Evolutionary conservation across 2,329 filamentous ascomycete genomes (phyloP).

Genomic region (Trichothecium sympodiale): DNA sequence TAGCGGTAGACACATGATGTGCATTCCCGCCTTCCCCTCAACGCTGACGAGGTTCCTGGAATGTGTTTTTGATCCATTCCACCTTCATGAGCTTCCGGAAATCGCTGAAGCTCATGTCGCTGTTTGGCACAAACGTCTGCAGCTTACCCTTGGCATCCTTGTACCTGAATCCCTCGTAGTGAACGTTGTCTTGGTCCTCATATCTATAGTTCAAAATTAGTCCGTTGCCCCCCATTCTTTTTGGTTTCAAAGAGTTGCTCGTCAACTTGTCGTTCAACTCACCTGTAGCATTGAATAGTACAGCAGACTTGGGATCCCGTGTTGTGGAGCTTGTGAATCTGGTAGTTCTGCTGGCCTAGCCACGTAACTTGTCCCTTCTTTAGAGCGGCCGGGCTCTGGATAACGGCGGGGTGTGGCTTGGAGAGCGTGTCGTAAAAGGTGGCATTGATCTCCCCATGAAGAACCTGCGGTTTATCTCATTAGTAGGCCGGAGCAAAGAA

Average conservation of each 20-base stretch:
- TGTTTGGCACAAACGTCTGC: background rate
- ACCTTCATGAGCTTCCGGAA: background rate
- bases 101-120: background rate
- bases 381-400: background rate
- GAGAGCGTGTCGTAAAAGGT: conserved; percentile 2
- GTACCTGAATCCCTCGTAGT: background rate
- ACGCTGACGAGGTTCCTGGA: too few relatives aligned
- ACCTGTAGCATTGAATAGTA: conserved; percentile 2
- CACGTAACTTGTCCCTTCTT: conserved; percentile 2
- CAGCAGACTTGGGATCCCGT: background rate
- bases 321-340: conserved; percentile 3
- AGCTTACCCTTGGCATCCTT: background rate
- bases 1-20: too few relatives aligned
- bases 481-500: too few relatives aligned
- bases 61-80: too few relatives aligned
- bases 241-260: too few relatives aligned
- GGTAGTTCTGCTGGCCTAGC: conserved; percentile 2
- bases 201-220: too few relatives aligned
- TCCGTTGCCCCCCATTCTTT: too few relatives aligned
- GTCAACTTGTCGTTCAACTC: too few relatives aligned
- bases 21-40: too few relatives aligned
- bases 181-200: background rate
- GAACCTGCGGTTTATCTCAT: too few relatives aligned
- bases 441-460: conserved; percentile 3
- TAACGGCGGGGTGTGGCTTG: background rate